Percentiles rank a stretch among this genome's conserved stretches.
Conservation (phyloP, 306 rosid species). For the Bauhinia variegata region DNA sequence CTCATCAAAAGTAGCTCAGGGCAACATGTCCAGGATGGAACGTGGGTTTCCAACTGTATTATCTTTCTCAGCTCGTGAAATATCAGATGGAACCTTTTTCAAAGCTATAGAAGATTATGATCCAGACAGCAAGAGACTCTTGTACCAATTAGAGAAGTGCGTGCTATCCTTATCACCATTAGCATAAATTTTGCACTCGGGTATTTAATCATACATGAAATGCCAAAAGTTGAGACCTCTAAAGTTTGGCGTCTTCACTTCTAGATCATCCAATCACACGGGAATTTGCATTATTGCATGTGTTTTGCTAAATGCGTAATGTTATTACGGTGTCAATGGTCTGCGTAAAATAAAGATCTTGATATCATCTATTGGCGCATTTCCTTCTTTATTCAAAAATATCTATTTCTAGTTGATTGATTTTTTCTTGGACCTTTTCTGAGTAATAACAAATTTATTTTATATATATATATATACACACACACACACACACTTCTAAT, state of each 20-base stretch:
- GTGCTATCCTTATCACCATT: constrained; percentile 35
- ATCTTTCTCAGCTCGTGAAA: constrained; percentile 96
- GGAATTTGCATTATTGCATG: constrained; percentile 15
- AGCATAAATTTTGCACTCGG: constrained; percentile 21
- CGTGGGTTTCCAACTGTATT: constrained; percentile 88
- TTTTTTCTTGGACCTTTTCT: no score
- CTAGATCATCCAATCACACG: constrained; percentile 20
- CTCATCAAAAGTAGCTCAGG: constrained; percentile 54
- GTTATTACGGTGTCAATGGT: background rate
- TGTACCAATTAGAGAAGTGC: constrained; percentile 80
- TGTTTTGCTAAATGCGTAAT: background rate
- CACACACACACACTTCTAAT: no score
- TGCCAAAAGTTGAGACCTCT: constrained; percentile 20
- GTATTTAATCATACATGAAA: constrained; percentile 33
- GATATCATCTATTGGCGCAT: constrained; percentile 7
- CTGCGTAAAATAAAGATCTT: constrained; percentile 24
- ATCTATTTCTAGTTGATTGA: constrained; percentile 13
- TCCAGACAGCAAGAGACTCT: constrained; percentile 84
- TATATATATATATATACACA: no score
- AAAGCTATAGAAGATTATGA: constrained; percentile 93
- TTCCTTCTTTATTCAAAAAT: constrained; percentile 17
- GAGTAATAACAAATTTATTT: no score
- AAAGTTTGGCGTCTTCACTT: constrained; percentile 15
- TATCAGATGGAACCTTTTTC: constrained; percentile 92
- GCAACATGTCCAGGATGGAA: constrained; percentile 77